Percentiles rank a stretch among this genome's conserved stretches.
These are phyloP conservation scores for Candida ipomoeae DNA, from an alignment of 805 yeast species.

Conservation along the genomic window DNA sequence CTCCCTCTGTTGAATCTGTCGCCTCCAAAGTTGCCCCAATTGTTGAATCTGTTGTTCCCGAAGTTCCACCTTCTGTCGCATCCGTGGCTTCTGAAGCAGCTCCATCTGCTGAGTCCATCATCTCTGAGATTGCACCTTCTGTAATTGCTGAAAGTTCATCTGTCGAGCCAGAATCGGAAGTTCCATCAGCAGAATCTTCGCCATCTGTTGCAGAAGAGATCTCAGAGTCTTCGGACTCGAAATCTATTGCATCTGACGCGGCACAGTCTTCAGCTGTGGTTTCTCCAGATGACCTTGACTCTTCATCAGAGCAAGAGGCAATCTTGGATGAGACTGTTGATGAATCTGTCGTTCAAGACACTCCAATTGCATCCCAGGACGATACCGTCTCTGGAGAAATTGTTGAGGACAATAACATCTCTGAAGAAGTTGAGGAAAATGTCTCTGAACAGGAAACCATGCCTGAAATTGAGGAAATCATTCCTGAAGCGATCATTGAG, in stretches of 20 bases:
- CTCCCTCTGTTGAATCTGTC: neutral
- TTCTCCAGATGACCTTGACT: neutral
- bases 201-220: neutral
- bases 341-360: neutral
- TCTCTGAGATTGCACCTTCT: neutral
- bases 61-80: neutral
- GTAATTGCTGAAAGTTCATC: neutral
- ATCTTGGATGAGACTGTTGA: neutral
- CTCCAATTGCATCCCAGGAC: neutral
- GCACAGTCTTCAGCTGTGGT: neutral
- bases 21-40: neutral
- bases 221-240: neutral
- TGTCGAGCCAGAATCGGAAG: neutral
- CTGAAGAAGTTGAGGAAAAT: too few species aligned
- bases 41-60: constrained; percentile 14
- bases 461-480: too few species aligned
- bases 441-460: too few species aligned
- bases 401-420: neutral
- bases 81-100: neutral
- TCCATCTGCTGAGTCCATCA: neutral
- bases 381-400: neutral
- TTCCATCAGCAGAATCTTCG: neutral
- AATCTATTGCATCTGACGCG: neutral
- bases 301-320: neutral
- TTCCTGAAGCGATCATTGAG: too few species aligned